Evolutionary conservation across 2,329 filamentous ascomycete species (phyloP).

Genomic region (Cercospora beticola): DNA sequence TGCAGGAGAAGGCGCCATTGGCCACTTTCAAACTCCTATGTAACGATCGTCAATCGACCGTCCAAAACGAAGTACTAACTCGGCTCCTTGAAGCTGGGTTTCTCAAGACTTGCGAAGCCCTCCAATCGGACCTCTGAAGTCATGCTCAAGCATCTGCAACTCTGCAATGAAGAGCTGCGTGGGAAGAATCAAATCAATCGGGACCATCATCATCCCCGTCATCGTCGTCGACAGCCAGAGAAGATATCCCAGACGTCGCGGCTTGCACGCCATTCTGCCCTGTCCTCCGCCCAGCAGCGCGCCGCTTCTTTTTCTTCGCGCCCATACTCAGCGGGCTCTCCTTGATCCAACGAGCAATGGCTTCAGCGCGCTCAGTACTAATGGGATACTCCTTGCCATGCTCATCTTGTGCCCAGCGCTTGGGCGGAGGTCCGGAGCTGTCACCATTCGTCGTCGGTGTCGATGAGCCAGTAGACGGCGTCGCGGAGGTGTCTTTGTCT

Average conservation of each 20-base stretch:
- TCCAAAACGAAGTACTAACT: background rate
- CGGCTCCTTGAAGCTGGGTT: background rate
- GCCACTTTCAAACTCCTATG: background rate
- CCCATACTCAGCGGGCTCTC: slow-evolving; percentile 47
- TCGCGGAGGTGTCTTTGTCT: slow-evolving; percentile 27
- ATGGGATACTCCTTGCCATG: slow-evolving; percentile 69
- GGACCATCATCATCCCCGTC: slow-evolving; percentile 29
- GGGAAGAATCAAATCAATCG: slow-evolving; percentile 19
- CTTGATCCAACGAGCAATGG: slow-evolving; percentile 67
- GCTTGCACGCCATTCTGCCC: slow-evolving; percentile 25
- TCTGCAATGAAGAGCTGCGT: background rate
- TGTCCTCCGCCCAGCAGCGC: slow-evolving; percentile 34
- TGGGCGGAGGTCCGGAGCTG: slow-evolving; percentile 39
- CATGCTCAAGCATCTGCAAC: background rate
- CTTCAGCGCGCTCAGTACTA: slow-evolving; percentile 66
- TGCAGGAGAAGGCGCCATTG: background rate
- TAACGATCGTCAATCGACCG: background rate
- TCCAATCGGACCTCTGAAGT: background rate
- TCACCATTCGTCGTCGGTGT: slow-evolving; percentile 14
- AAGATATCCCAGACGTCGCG: slow-evolving; percentile 19
- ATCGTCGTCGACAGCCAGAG: slow-evolving; percentile 19
- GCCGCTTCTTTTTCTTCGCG: slow-evolving; percentile 40
- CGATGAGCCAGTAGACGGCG: slow-evolving; percentile 9
- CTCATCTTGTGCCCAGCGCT: slow-evolving; percentile 64
- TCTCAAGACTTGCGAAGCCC: background rate